phyloP scores from a whole-genome alignment of 1,284 basidiomycete species.

The Coniferiporia sulphurascens region DNA sequence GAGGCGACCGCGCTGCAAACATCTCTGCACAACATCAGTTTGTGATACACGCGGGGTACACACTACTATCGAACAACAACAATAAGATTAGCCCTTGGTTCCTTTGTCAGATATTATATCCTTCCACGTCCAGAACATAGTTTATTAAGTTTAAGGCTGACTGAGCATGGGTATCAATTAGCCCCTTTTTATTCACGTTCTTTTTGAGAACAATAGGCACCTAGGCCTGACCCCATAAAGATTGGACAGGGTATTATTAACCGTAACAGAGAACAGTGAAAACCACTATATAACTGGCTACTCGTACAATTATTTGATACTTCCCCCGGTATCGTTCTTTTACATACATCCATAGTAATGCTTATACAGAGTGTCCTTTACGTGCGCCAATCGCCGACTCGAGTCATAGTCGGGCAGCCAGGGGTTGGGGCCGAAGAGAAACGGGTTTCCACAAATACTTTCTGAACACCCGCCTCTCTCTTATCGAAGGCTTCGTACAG shows the following conservation, averaged over 20 bases:
- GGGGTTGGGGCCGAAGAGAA: slow-evolving; percentile 42
- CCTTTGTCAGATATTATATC: too few species aligned
- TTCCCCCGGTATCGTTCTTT: neutral
- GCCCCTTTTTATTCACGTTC: too few species aligned
- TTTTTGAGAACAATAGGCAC: too few species aligned
- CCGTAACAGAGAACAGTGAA: too few species aligned
- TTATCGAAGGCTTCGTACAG: slow-evolving; percentile 59
- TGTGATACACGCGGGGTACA: neutral
- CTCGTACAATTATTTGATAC: neutral
- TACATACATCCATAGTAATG: neutral
- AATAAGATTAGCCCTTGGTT: too few species aligned
- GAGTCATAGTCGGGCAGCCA: slow-evolving; percentile 44
- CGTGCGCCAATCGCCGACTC: slow-evolving; percentile 48
- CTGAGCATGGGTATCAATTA: too few species aligned
- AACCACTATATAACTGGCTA: neutral
- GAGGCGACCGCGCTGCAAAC: slow-evolving; percentile 11
- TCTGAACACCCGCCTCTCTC: slow-evolving; percentile 54
- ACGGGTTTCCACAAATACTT: slow-evolving; percentile 59
- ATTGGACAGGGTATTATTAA: too few species aligned
- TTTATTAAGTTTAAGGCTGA: too few species aligned
- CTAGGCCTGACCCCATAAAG: too few species aligned
- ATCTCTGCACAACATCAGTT: neutral
- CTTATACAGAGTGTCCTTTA: slow-evolving; percentile 8
- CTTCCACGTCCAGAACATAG: too few species aligned
- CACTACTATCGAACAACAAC: too few species aligned